Evolutionary conservation across 2,329 filamentous ascomycete species (phyloP).

Genomic region (Ceratocystis colombiana): DNA sequence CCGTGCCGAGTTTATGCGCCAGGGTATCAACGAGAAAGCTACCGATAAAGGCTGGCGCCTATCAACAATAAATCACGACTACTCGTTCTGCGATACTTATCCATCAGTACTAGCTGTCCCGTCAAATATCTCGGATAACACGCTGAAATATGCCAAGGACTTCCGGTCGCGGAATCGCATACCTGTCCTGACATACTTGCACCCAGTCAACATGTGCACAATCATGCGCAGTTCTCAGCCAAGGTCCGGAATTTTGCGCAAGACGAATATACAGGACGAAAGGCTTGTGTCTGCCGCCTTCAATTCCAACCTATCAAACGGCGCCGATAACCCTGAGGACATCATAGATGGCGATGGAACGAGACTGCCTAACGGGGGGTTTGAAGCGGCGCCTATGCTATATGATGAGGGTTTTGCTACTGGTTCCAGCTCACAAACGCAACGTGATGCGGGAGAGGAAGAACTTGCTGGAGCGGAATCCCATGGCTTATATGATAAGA

Average conservation of each 20-base stretch:
- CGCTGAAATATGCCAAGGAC: conserved; percentile 80
- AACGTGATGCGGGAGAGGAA: conserved; percentile 7
- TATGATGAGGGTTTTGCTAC: conserved; percentile 2
- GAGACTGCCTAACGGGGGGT: not conserved
- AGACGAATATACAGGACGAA: conserved; percentile 91
- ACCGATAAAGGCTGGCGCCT: conserved; percentile 75
- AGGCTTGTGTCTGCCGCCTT: conserved; percentile 89
- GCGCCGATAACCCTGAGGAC: conserved; percentile 4
- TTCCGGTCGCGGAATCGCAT: conserved; percentile 86
- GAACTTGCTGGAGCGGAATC: conserved; percentile 28
- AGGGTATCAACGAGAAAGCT: conserved; percentile 78
- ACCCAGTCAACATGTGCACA: conserved; percentile 91
- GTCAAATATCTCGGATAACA: conserved; percentile 86
- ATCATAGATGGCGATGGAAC: not conserved
- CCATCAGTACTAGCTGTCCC: conserved; percentile 78
- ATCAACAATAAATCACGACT: conserved; percentile 80
- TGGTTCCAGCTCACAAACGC: not conserved
- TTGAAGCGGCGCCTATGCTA: conserved; percentile 16
- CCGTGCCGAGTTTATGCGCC: conserved; percentile 70
- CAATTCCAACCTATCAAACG: conserved; percentile 50
- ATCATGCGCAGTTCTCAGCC: conserved; percentile 94
- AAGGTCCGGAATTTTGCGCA: conserved; percentile 71
- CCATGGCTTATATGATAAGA: conserved; percentile 44
- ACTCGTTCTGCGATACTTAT: conserved; percentile 86
- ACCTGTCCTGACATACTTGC: conserved; percentile 85